A percentile compares a stretch with the other conserved stretches of the same genome.
phyloP scores from a whole-genome alignment of 805 yeast species.

The Kazachstania psychrophila region DNA sequence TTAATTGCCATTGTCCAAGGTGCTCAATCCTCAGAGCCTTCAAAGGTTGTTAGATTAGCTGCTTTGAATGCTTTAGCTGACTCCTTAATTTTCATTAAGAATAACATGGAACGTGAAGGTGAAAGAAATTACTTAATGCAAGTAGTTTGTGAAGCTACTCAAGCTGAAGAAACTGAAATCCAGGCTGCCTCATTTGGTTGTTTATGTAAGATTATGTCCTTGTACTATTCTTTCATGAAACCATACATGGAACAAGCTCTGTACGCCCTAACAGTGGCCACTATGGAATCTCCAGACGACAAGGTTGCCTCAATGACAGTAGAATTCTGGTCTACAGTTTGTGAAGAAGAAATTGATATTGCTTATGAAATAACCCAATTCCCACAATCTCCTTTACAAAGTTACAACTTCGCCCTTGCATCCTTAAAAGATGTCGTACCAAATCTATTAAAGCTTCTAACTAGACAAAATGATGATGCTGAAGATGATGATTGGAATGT shows the following conservation, averaged over 20 bases:
- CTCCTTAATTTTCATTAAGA: slow-evolving; percentile 80
- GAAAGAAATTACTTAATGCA: slow-evolving; percentile 97
- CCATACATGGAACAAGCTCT: slow-evolving; percentile 96
- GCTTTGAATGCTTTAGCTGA: slow-evolving; percentile 88
- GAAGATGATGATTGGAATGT: slow-evolving; percentile 97
- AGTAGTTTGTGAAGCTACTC: slow-evolving; percentile 98
- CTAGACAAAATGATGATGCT: slow-evolving; percentile 85
- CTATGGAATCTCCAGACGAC: slow-evolving; percentile 71
- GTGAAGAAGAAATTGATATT: slow-evolving; percentile 90
- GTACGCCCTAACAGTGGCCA: slow-evolving; percentile 78
- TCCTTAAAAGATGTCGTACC: slow-evolving; percentile 85
- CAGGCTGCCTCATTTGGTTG: slow-evolving; percentile 96
- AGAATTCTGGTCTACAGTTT: slow-evolving; percentile 99
- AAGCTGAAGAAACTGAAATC: slow-evolving; percentile 67
- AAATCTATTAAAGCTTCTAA: slow-evolving; percentile 65
- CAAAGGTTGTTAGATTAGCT: slow-evolving; percentile 67
- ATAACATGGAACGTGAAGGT: slow-evolving; percentile 84
- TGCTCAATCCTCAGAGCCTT: slow-evolving; percentile 75
- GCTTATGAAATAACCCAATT: slow-evolving; percentile 56
- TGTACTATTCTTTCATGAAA: slow-evolving; percentile 83
- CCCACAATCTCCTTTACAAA: slow-evolving; percentile 41
- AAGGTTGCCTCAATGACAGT: slow-evolving; percentile 96
- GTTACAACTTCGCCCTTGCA: slow-evolving; percentile 74
- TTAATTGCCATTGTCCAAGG: slow-evolving; percentile 95
- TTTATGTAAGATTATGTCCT: slow-evolving; percentile 80